Evolutionary conservation across 257 asterid species (phyloP).

Genomic region (Gentiana dahurica): DNA sequence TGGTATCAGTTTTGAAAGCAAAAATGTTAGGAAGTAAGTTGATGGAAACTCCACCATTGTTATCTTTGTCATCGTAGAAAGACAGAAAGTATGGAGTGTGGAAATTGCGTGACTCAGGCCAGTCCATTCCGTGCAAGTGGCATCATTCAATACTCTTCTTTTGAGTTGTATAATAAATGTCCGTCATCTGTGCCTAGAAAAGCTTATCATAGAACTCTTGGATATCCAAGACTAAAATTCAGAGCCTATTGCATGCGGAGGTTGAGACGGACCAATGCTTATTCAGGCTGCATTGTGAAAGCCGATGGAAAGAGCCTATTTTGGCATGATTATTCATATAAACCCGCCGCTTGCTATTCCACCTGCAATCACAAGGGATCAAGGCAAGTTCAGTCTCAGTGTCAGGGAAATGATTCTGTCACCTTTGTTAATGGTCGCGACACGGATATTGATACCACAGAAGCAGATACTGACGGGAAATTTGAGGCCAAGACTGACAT

Average conservation of each 20-base stretch:
- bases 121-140: conserved; percentile 6
- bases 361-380: conserved; percentile 11
- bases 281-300: neutral
- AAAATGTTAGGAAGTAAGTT: conserved; percentile 1
- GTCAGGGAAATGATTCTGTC: conserved; percentile 88
- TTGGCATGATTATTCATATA: conserved; percentile 13
- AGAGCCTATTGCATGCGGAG: conserved; percentile 5
- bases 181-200: conserved; percentile 5
- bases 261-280: conserved; percentile 7
- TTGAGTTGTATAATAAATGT: neutral
- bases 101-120: conserved; percentile 8
- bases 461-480: conserved; percentile 26
- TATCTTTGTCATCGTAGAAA: conserved; percentile 2
- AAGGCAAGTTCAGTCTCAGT: conserved; percentile 21
- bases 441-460: conserved; percentile 37
- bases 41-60: neutral
- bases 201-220: conserved; percentile 5
- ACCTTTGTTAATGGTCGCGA: conserved; percentile 55
- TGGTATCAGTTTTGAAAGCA: neutral
- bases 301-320: conserved; percentile 3
- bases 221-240: conserved; percentile 3
- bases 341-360: neutral
- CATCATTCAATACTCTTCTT: neutral
- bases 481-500: conserved; percentile 10
- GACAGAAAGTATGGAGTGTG: conserved; percentile 14